These are phyloP conservation scores for Cercospora nicotianae DNA, from an alignment of 2,329 filamentous ascomycete genomes.

Conservation along the genomic window DNA sequence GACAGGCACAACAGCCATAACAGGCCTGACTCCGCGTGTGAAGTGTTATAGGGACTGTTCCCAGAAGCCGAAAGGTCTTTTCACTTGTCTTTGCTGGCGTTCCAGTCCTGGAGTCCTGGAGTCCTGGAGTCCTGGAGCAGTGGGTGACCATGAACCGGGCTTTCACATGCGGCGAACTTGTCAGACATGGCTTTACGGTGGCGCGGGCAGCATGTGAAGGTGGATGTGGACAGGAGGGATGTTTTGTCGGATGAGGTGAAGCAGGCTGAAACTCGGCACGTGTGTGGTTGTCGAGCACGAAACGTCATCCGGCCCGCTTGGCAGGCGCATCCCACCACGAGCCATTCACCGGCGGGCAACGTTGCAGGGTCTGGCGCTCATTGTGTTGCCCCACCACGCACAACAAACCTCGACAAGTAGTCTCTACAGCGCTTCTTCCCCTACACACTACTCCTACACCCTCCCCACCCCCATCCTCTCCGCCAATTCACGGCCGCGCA, in stretches of 20 bases:
- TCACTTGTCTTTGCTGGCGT: too few species aligned
- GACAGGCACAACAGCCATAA: too few species aligned
- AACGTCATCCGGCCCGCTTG: neutral
- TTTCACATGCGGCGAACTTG: too few species aligned
- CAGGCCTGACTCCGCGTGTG: too few species aligned
- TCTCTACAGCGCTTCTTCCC: conserved; percentile 1
- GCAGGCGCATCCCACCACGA: neutral
- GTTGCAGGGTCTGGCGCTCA: neutral
- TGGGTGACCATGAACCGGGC: neutral
- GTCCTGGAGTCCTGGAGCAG: neutral
- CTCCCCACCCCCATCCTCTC: neutral
- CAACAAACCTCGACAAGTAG: conserved; percentile 3
- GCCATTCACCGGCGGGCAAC: neutral
- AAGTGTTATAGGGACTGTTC: too few species aligned
- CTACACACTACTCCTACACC: neutral
- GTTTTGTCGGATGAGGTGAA: neutral
- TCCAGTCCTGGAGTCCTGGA: neutral
- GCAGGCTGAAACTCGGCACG: neutral
- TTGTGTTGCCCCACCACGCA: conserved; percentile 2
- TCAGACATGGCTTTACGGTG: too few species aligned
- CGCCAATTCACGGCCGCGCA: conserved; percentile 1
- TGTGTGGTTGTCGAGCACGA: neutral
- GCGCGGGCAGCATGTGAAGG: neutral
- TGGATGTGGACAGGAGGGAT: neutral
- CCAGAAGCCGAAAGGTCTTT: too few species aligned